Percentiles rank a stretch among this genome's conserved stretches.
These are phyloP conservation scores for Lentinula guzmanii DNA, from an alignment of 768 basidiomycete species.

Conservation along the genomic window DNA sequence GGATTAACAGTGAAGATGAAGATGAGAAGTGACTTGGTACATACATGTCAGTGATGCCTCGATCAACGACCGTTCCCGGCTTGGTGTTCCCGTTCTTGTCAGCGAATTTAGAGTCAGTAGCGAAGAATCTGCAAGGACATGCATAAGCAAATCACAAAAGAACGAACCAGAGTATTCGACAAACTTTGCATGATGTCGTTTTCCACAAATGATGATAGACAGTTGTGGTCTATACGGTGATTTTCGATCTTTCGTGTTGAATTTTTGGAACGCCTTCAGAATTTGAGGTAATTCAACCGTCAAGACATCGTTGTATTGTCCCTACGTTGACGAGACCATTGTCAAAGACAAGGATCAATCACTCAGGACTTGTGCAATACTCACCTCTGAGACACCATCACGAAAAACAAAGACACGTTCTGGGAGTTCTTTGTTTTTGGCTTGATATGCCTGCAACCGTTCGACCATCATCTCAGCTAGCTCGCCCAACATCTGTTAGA, in stretches of 20 bases:
- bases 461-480: conserved; percentile 66
- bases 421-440: conserved; percentile 53
- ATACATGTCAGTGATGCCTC: conserved; percentile 67
- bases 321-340: conserved; percentile 32
- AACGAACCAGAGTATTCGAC: conserved; percentile 19
- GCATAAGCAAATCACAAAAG: neutral
- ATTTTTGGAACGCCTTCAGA: conserved; percentile 49
- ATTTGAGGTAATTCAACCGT: conserved; percentile 59
- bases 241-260: conserved; percentile 34
- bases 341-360: neutral
- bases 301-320: conserved; percentile 65
- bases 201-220: conserved; percentile 78
- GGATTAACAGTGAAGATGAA: conserved; percentile 18
- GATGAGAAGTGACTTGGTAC: conserved; percentile 8
- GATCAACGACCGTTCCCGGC: conserved; percentile 78
- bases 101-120: conserved; percentile 41
- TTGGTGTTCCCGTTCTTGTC: conserved; percentile 70
- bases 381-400: conserved; percentile 78
- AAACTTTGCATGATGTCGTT: conserved; percentile 60
- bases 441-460: conserved; percentile 51
- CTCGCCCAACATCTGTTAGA: conserved; percentile 64
- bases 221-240: conserved; percentile 53
- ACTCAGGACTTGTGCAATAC: conserved; percentile 10
- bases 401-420: conserved; percentile 68
- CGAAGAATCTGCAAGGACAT: conserved; percentile 42